A percentile compares a stretch with the other conserved stretches of the same genome.
Conservation (phyloP, 352 stramenopile species). For the Pythium apleroticum region DNA sequence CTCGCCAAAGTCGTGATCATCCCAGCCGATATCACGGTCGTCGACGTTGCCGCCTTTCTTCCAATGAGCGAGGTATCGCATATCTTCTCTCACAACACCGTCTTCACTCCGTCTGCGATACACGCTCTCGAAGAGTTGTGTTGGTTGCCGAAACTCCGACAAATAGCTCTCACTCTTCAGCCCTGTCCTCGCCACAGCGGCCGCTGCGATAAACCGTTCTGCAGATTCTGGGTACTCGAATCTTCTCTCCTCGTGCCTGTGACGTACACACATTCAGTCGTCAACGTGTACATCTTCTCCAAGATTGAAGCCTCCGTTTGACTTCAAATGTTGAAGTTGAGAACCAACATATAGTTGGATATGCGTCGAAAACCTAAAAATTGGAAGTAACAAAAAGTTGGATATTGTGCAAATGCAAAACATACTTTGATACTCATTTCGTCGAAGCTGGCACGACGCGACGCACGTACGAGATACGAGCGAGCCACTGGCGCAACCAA, state of each 20-base stretch:
- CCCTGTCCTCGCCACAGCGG: conserved; percentile 5
- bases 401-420: no score
- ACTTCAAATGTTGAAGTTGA: no score
- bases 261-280: background rate
- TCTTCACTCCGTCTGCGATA: conserved; percentile 2
- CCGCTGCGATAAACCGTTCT: conserved; percentile 7
- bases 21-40: background rate
- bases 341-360: no score
- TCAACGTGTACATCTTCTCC: conserved; percentile 2
- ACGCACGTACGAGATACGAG: background rate
- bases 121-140: background rate
- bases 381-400: no score
- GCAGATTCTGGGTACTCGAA: background rate
- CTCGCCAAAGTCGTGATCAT: conserved; percentile 4
- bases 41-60: no score
- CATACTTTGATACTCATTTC: background rate
- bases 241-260: background rate
- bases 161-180: background rate
- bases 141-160: conserved; percentile 9
- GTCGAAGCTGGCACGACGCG: background rate
- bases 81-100: conserved; percentile 13
- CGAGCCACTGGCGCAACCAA: background rate
- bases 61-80: background rate
- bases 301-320: background rate
- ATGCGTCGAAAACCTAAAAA: no score